Conservation (phyloP, 208 protist species). For the Crithidia fasciculata region DNA sequence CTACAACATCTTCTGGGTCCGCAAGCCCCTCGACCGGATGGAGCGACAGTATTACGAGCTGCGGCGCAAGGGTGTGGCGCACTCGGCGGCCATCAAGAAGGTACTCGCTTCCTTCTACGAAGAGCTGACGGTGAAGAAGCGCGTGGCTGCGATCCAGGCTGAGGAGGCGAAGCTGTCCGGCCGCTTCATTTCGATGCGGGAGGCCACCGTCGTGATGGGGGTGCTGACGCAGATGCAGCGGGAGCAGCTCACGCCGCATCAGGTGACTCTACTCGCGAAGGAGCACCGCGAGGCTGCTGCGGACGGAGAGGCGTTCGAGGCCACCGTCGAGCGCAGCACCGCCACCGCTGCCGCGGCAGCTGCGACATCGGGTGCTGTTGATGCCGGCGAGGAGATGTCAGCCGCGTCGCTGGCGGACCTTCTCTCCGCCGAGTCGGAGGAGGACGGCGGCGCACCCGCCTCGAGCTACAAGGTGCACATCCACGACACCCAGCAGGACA, state of each 20-base stretch:
- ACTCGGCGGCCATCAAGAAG: conserved; percentile 78
- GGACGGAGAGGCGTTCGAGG: conserved; percentile 41
- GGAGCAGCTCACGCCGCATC: conserved; percentile 88
- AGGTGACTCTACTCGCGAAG: conserved; percentile 69
- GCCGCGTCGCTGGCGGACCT: conserved; percentile 72
- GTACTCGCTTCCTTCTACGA: conserved; percentile 82
- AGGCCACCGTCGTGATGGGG: conserved; percentile 86
- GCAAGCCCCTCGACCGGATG: conserved; percentile 92
- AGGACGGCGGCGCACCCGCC: conserved; percentile 6
- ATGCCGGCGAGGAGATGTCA: conserved; percentile 38
- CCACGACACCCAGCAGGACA: conserved; percentile 50
- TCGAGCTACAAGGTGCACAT: conserved; percentile 54
- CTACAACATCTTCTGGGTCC: conserved; percentile 93
- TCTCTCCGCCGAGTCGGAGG: conserved; percentile 50
- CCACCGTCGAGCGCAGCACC: conserved; percentile 39
- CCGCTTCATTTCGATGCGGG: conserved; percentile 90
- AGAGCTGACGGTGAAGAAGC: conserved; percentile 83
- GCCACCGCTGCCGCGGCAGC: not conserved
- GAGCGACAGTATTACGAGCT: conserved; percentile 89
- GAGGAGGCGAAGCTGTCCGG: conserved; percentile 91
- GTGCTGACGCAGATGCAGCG: conserved; percentile 84
- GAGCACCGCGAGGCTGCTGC: conserved; percentile 54
- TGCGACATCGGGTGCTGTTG: not conserved
- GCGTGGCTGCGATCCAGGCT: conserved; percentile 85
- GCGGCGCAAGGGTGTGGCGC: conserved; percentile 67